Base-by-base conservation (phyloP, 2,329 filamentous ascomycete genomes). In the Colletotrichum sp. region DNA sequence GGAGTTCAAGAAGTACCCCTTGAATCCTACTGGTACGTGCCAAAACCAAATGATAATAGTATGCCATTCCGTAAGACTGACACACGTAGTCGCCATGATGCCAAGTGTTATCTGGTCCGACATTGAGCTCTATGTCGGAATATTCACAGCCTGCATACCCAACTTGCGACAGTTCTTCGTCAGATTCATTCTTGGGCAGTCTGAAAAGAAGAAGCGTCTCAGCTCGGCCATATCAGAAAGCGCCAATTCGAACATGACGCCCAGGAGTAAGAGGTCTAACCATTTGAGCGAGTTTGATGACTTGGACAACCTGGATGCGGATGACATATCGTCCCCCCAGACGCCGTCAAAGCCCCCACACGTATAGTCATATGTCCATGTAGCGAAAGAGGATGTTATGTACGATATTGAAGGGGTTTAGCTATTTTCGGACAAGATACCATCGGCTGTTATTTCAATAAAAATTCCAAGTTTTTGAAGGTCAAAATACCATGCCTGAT, bases 91-190 rank as follows among this genome's bases (percentile, higher is more conserved):
- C 2, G 57, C 68, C 18, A 73, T 73, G 71, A 57, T 73, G 68
- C 68, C 68, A 5, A 58, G 27, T 7, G 55, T 73, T 3, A 47
- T 67, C 5, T 73, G 71, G 71, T 31, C 71, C 18, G 62, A 63
- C 5, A 70, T 73, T 12, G 71, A 73, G 43, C 31, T 73, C 2
- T 63, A 73, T 2, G 71, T 73, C 1, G 71, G 71, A 0, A 12
- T 73, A 7, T 73, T 73, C 29, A 73, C 71, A 1, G 71, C 71
- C 2, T 71, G 68, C 62, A 73, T 73, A 66, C 68, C 71, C 5
- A 73, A 51, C n/a, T 33, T 73, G 15, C 71, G 71, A 11, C 71
- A 73, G 15, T 73, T 73, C 57, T 71, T 73, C 15, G 68, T 71
- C 34, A 66, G 68, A 11, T 73, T 73, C 21, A 63, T 73, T 31